Conservation (phyloP, 495 filamentous ascomycete species). For the Xylaria intraflava region DNA sequence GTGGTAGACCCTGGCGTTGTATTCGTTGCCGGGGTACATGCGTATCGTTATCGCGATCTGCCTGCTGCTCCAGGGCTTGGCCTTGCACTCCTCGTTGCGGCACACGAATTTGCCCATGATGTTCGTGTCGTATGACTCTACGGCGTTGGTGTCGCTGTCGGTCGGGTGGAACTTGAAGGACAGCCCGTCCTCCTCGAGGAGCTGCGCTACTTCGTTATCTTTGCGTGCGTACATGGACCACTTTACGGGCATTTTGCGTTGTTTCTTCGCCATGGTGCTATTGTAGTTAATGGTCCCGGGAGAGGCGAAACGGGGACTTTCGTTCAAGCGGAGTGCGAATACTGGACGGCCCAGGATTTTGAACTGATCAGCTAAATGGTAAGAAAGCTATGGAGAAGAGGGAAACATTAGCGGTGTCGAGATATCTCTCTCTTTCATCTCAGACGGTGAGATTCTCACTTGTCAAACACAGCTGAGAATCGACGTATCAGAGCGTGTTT, state of each 20-base stretch:
- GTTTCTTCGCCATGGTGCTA: background rate
- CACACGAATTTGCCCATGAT: conserved; percentile 35
- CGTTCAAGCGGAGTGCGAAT: too few relatives aligned
- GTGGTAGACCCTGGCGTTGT: conserved; percentile 44
- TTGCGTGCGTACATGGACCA: conserved; percentile 38
- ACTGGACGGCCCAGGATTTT: too few relatives aligned
- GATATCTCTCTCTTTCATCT: too few relatives aligned
- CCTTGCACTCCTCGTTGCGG: conserved; percentile 20
- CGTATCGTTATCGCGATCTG: conserved; percentile 40
- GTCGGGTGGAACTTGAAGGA: conserved; percentile 15
- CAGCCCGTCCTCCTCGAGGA: conserved; percentile 28
- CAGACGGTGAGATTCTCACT: too few relatives aligned
- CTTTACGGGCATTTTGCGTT: background rate
- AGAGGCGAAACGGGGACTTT: too few relatives aligned
- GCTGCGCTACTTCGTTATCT: conserved; percentile 31
- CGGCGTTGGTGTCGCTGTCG: background rate
- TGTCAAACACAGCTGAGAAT: too few relatives aligned
- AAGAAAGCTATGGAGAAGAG: too few relatives aligned
- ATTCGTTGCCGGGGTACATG: conserved; percentile 31
- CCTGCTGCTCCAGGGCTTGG: conserved; percentile 35
- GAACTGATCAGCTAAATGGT: too few relatives aligned
- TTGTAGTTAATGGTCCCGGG: background rate
- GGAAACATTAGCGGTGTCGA: too few relatives aligned
- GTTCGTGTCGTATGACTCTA: conserved; percentile 23
- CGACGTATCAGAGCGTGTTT: too few relatives aligned